Base-by-base conservation (phyloP, 768 basidiomycete species). In the Clitopilus passeckerianus region DNA sequence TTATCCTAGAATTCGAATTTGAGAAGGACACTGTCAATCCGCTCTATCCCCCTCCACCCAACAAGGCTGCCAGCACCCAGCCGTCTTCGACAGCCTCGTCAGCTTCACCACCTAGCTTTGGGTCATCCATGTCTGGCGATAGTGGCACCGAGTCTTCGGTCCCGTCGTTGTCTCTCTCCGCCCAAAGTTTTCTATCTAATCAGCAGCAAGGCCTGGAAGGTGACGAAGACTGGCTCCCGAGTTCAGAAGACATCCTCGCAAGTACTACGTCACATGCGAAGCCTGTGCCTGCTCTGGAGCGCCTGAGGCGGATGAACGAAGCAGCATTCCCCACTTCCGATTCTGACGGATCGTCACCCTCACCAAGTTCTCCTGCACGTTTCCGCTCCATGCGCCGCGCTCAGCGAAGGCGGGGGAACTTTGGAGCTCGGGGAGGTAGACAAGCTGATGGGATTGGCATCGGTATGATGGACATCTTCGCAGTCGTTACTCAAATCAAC, bases 1-100 rank as follows among this genome's bases (percentile, higher is more conserved):
- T 91, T 62, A 77, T 91, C 23, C 78, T 93, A 70, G 91, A 94
- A 68, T 89, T 93, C 62, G 92, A 94, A 68, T 77, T 91, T 22
- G 90, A 91, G 67, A 71, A 75, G 30, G 91, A 93, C 67, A 63
- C 65, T 0, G 71, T 86, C 66, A 93, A 92, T 62, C 91, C 91
- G 0, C 71, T 91, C 4, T 88, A 87, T 67, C 84, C 84, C 8
- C 73, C 79, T 43, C 10, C 35, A 27, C 57, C 27, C 54, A 6
- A 34, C 59, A 12, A 54, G 41, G 16, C 56, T 57, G 55, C 30
- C 15, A 5, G 22, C 22, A 23, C 5, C 58, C 53, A 12, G n/a
- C 5, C 20, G 20, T 50, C 46, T 23, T 4, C 46, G 2, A 50
- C 10, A 12, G 18, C 46, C 9, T 20, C 46, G n/a, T 50, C 46